phyloP scores from a whole-genome alignment of 805 yeast species.

The Lipomyces orientalis region DNA sequence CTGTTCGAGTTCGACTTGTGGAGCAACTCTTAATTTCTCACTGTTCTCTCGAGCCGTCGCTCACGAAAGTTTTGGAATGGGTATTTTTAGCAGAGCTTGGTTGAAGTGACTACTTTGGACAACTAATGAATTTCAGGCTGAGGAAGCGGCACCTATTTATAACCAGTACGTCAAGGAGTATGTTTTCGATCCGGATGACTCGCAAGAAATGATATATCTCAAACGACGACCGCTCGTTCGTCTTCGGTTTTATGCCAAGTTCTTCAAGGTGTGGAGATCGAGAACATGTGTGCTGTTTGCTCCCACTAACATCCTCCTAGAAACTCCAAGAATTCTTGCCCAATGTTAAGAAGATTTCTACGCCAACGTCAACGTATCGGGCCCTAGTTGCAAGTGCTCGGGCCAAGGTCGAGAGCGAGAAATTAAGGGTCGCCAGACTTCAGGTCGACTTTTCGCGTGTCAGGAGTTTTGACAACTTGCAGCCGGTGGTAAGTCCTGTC shows the following conservation, averaged over 20 bases:
- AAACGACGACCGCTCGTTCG: constrained; percentile 40
- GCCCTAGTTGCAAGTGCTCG: constrained; percentile 36
- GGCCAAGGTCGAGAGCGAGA: constrained; percentile 34
- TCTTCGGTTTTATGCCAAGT: constrained; percentile 38
- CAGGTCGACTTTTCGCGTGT: constrained; percentile 32
- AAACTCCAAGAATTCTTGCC: constrained; percentile 38
- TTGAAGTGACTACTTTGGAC: neutral
- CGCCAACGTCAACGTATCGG: constrained; percentile 31
- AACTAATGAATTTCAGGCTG: constrained; percentile 22
- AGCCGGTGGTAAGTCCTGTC: constrained; percentile 31
- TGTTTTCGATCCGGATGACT: constrained; percentile 32
- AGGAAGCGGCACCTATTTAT: constrained; percentile 37
- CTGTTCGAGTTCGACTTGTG: constrained; percentile 28
- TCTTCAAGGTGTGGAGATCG: constrained; percentile 35
- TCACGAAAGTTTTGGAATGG: constrained; percentile 26
- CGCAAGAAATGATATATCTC: constrained; percentile 35
- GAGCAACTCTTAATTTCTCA: constrained; percentile 29
- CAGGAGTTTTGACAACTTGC: constrained; percentile 33
- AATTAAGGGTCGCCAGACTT: constrained; percentile 28
- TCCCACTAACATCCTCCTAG: constrained; percentile 9
- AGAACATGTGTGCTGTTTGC: neutral
- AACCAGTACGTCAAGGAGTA: constrained; percentile 33
- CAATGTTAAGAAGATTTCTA: constrained; percentile 27
- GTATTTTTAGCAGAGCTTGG: constrained; percentile 8
- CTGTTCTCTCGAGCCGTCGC: constrained; percentile 22